Base-by-base conservation (phyloP, 2,329 filamentous ascomycete species). In the Ceratocystis destructans region DNA sequence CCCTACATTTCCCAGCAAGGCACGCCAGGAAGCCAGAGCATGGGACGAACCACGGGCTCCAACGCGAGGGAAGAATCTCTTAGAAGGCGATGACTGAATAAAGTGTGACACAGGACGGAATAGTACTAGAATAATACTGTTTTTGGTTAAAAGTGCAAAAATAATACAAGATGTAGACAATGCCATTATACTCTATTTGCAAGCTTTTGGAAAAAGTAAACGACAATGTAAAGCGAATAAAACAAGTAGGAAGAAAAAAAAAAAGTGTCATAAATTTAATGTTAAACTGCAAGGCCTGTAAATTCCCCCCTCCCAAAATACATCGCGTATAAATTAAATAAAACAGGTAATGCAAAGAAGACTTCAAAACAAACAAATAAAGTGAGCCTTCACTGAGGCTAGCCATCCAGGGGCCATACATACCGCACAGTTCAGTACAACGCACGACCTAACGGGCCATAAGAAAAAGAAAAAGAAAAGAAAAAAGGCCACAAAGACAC, bases 1-100 rank as follows among this genome's bases (percentile, higher is more conserved):
- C 73, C 94, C 94, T 1, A 97, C 94, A 0, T 99, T 97, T 74
- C 94, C 94, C 0, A 94, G 89, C 71, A 96, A 96, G 75, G 94
- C 94, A 0, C 90, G 91, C 1, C 88, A 94, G 79, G 94, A 99
- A 79, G 87, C 86, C 79, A 89, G 69, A 80, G 83, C 46, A 80
- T 83, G 50, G n/a, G 64, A 62, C 7, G 84, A 86, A 68, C 94
- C 94, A 0, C 87, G 91, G 74, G 94, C 94, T 5, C 94, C 94
- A 0, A 83, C 83, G 48, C 80, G 93, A 41, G 92, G 91, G 0
- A 85, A 88, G 63, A 59, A 45, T 45, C n/a, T 59, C 7, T 59
- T 59, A 3, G 12, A 33, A 33, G 44, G 31, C 31, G 55, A 59
- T n/a, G 55, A 59, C 20, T 59, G n/a, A 31, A 37, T 17, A 22